Conservation (phyloP, 352 stramenopile species). For the Globisporangium radiosum region DNA sequence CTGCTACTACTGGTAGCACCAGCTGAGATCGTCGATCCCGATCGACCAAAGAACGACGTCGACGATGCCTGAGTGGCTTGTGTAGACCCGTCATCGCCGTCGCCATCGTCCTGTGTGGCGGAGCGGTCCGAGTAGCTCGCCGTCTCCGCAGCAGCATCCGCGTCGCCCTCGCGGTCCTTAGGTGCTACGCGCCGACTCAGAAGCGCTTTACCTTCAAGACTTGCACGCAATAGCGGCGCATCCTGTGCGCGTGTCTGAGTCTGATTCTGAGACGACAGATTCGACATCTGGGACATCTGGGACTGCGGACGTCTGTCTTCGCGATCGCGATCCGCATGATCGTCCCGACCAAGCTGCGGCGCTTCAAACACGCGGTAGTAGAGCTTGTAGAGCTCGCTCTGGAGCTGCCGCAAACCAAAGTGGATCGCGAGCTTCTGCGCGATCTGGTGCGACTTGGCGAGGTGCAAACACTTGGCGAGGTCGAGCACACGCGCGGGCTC, state of each 20-base stretch:
- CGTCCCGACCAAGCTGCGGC: conserved; percentile 10
- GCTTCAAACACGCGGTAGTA: conserved; percentile 61
- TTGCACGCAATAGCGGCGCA: conserved; percentile 5
- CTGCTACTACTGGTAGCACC: not conserved
- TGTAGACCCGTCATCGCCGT: not conserved
- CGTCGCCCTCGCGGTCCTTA: no score
- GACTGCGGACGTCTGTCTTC: no score
- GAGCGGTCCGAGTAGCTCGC: not conserved
- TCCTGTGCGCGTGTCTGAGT: not conserved
- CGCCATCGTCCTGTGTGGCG: not conserved
- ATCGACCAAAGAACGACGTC: conserved; percentile 10
- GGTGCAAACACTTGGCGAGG: conserved; percentile 70
- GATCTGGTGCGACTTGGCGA: conserved; percentile 82
- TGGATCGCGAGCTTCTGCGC: conserved; percentile 78
- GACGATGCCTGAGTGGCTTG: conserved; percentile 2
- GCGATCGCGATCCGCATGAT: not conserved
- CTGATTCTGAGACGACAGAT: not conserved
- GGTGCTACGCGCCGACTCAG: conserved; percentile 10
- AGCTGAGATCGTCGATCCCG: not conserved
- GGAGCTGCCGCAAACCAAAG: conserved; percentile 66
- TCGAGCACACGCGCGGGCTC: conserved; percentile 63
- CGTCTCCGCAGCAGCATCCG: no score
- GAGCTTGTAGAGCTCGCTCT: conserved; percentile 66
- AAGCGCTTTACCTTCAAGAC: conserved; percentile 12
- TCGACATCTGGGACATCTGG: conserved; percentile 1